Evolutionary conservation across 768 basidiomycete species (phyloP).

Genomic region (Punctularia strigosozonata): DNA sequence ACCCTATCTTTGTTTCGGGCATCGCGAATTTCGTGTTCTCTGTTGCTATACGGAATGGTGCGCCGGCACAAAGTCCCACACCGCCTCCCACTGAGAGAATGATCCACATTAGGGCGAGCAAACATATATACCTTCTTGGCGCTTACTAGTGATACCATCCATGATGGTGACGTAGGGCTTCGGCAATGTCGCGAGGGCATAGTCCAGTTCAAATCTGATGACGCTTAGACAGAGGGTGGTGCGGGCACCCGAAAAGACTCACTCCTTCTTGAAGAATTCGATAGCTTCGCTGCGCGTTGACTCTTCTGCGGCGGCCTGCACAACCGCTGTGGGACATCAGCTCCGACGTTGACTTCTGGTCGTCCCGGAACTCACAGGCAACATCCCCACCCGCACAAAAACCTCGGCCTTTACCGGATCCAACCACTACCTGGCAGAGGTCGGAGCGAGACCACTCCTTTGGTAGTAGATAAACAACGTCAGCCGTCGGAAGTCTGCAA

Average conservation of each 20-base stretch:
- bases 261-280: constrained; percentile 88
- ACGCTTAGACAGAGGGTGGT: neutral
- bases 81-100: constrained; percentile 80
- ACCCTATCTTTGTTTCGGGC: constrained; percentile 94
- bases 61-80: constrained; percentile 74
- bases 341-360: no score
- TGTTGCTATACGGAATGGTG: constrained; percentile 86
- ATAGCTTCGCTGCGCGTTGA: constrained; percentile 52
- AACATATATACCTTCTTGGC: constrained; percentile 6
- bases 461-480: neutral
- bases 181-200: constrained; percentile 49
- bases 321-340: no score
- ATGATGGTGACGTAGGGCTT: constrained; percentile 90
- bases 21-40: constrained; percentile 88
- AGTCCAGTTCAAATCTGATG: constrained; percentile 70
- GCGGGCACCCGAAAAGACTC: constrained; percentile 28
- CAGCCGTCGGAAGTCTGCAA: neutral
- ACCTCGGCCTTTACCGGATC: constrained; percentile 57
- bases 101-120: constrained; percentile 6
- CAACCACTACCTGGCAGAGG: constrained; percentile 61
- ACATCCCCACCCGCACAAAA: constrained; percentile 98
- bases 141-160: constrained; percentile 86
- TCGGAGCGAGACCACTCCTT: constrained; percentile 71
- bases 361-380: constrained; percentile 62
- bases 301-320: constrained; percentile 35